Base-by-base conservation (phyloP, 441 rosid species). In the Jatropha multifida region DNA sequence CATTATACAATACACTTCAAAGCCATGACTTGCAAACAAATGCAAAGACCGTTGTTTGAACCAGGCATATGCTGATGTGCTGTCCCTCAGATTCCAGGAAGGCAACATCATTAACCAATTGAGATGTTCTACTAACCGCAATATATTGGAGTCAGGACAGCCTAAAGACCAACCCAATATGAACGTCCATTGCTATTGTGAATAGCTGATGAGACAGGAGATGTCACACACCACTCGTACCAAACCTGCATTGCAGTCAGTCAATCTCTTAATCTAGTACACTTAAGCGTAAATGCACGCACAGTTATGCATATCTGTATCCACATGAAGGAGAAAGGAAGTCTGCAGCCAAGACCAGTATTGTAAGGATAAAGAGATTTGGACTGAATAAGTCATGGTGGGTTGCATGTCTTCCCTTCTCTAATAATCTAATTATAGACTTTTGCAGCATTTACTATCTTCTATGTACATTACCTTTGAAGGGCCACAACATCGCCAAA, bases 101-200 rank as follows among this genome's bases (percentile, higher is more conserved):
- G 54, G 20, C 51, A 26, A 66, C 42, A 23, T 14, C 41, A 59
- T 59, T 41, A 58, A 40, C 55, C 42, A 52, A 32, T 20, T 13
- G 20, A 59, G n/a, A 6, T 44, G 42, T 49, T 15, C 66, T 13
- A 7, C 52, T 54, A 56, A 44, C 7, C 15, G 41, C 38, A 23
- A n/a, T 48, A 23, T 26, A 32, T 69, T 51, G 49, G 42, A 48
- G 46, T 54, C 11, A 17, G 17, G 13, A 42, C 20, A 27, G 11
- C 44, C 52, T 56, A 75, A 51, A 70, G 81, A 38, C 99, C 99
- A 27, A 93, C 97, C 99, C 98, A 90, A 58, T 94, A 92, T 4
- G 99, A 96, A 55, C 96, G 97, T 13, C 98, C 99, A 64, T 88
- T 92, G 86, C 87, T 83, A 88, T 96, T 96, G 86, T 94, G 99